A percentile compares a stretch with the other conserved stretches of the same genome.
Evolutionary conservation across 2,329 filamentous ascomycete species (phyloP).

Genomic region (Salinomyces thailandicus): DNA sequence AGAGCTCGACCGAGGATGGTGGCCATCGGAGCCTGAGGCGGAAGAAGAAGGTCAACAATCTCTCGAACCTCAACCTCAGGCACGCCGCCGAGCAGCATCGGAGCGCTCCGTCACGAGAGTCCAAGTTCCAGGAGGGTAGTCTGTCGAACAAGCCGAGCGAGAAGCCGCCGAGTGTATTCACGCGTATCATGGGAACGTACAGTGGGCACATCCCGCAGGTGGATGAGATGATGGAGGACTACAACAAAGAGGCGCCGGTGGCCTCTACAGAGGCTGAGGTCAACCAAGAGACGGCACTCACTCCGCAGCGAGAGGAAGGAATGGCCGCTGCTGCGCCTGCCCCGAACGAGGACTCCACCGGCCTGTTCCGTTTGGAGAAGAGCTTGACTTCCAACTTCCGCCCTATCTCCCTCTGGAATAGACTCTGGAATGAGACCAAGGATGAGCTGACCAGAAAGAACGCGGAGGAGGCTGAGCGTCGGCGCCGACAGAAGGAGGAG

Average conservation of each 20-base stretch:
- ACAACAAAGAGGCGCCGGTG: slow-evolving; percentile 17
- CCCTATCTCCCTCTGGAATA: slow-evolving; percentile 40
- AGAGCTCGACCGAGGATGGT: slow-evolving; percentile 13
- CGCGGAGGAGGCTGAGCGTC: slow-evolving; percentile 30
- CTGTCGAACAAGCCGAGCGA: slow-evolving; percentile 74
- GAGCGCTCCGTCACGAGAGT: slow-evolving; percentile 39
- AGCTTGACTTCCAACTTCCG: slow-evolving; percentile 45
- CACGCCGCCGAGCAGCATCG: slow-evolving; percentile 20
- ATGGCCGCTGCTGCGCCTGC: slow-evolving; percentile 20
- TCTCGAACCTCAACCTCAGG: slow-evolving; percentile 26
- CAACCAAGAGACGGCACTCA: slow-evolving; percentile 13
- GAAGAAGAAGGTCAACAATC: slow-evolving; percentile 25
- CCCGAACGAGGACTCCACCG: slow-evolving; percentile 28
- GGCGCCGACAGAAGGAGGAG: slow-evolving; percentile 34
- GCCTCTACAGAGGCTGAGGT: slow-evolving; percentile 12
- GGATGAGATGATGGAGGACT: slow-evolving; percentile 31
- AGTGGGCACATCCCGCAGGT: slow-evolving; percentile 23
- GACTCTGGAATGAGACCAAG: slow-evolving; percentile 36
- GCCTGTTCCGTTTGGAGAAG: slow-evolving; percentile 47
- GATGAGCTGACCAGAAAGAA: slow-evolving; percentile 31
- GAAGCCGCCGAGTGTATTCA: slow-evolving; percentile 58
- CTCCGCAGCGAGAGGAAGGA: slow-evolving; percentile 12
- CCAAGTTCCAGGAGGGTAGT: slow-evolving; percentile 63
- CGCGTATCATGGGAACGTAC: slow-evolving; percentile 33
- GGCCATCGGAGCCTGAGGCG: slow-evolving; percentile 22